These are phyloP conservation scores for Cladosporium sp. DNA, from an alignment of 2,329 filamentous ascomycete species.

Conservation along the genomic window DNA sequence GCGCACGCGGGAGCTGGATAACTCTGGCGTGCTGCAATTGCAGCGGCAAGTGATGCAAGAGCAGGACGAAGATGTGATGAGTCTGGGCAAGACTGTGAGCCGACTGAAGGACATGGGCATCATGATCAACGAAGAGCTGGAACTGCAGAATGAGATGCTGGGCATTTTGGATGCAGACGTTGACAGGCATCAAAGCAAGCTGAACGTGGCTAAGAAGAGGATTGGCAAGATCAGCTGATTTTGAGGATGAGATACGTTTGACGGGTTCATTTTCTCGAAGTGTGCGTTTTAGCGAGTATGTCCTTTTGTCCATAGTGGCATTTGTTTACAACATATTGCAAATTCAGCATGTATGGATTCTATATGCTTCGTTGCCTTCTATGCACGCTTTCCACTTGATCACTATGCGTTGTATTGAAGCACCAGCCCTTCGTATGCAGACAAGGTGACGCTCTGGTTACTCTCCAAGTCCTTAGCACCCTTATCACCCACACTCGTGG, in stretches of 20 bases:
- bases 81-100: conserved; percentile 64
- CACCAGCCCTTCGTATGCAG: not conserved
- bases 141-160: conserved; percentile 67
- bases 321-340: not conserved
- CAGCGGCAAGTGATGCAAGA: conserved; percentile 70
- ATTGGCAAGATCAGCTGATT: conserved; percentile 56
- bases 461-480: not conserved
- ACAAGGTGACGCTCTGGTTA: not conserved
- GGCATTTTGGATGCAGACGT: conserved; percentile 63
- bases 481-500: not conserved
- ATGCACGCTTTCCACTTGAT: not conserved
- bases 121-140: conserved; percentile 69
- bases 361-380: not conserved
- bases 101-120: conserved; percentile 74
- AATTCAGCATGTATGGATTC: not conserved
- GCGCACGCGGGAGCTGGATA: conserved; percentile 71
- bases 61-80: conserved; percentile 69
- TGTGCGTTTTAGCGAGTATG: conserved; percentile 4
- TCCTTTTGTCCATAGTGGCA: not conserved
- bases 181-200: conserved; percentile 62
- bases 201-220: conserved; percentile 69
- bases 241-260: not conserved
- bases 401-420: not conserved
- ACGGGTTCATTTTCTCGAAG: not conserved
- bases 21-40: conserved; percentile 67